Evolutionary conservation across 2,329 filamentous ascomycete genomes (phyloP), one percentile per base, ranked within the genome.

Genomic region (Aspergillus tamarii): DNA sequence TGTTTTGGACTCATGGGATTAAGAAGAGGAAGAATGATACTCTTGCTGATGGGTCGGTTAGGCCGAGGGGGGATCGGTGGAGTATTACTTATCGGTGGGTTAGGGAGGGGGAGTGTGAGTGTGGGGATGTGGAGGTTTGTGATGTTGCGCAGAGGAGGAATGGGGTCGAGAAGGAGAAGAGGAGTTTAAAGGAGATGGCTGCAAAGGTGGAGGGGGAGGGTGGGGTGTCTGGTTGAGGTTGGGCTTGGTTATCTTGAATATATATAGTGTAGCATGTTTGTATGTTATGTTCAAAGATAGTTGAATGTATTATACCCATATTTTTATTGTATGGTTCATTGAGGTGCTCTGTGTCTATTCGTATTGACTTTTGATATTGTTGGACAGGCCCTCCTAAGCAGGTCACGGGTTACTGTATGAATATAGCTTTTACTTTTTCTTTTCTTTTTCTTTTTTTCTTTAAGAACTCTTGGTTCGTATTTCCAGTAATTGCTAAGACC

Each of bases 1-100:
- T 86, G 68, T 83, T 85, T 72, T 87, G 84, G 84, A 86, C 84
- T 14, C 85, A 87, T 66, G 83, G 82, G 0, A 87, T 87, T 65
- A 81, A 81, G 66, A 80, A 84, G 62, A 79, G 84, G 56, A 87
- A 85, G 70, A 86, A 81, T 4, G 84, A 86, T 61, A 74, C 73
- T 0, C 62, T 85, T 1, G 19, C 73, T 0, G 84, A 86, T 66
- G 84, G 82, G 0, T 79, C 76, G 1, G 77, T 84, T 2, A 75
- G 84, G 6, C 63, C 67, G 41, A 75, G 84, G 0, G 68, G 64
- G 2, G 77, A 85, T 34, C 77, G 84, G 8, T 87, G 84, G 84
- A 87, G 84, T 68, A 78, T 87, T 50, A 87, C 84, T 2, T 87
- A 84, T 68, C 79, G 84, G 0, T 87, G 84, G 84, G 66, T 85